A percentile compares a stretch with the other conserved stretches of the same genome.
Conservation (phyloP, 331 rosid genomes). For the Phaseolus coccineus region DNA sequence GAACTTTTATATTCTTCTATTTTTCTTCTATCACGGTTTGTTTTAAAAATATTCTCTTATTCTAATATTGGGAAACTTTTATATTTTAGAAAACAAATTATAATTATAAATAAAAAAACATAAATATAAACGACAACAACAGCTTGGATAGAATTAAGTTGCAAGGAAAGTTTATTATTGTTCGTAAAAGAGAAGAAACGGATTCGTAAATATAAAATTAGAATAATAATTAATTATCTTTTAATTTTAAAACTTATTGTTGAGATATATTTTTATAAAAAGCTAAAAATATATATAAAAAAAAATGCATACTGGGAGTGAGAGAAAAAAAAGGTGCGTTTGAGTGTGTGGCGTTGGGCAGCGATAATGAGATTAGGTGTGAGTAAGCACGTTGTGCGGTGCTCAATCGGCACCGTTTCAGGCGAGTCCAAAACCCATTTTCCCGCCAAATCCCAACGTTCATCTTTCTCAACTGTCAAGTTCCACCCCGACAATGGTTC, state of each 20-base stretch:
- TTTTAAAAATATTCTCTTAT: background rate
- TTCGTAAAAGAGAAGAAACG: background rate
- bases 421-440: conserved; percentile 31
- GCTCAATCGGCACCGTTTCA: conserved; percentile 47
- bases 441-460: conserved; percentile 59
- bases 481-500: conserved; percentile 42
- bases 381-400: conserved; percentile 47
- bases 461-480: conserved; percentile 45
- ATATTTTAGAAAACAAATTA: background rate
- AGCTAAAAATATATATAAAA: no score
- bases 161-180: background rate
- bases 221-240: background rate
- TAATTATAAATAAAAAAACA: background rate
- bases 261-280: no score
- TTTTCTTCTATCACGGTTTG: no score
- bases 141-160: background rate
- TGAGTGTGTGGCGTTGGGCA: conserved; percentile 41
- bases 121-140: no score
- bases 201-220: background rate
- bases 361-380: conserved; percentile 58
- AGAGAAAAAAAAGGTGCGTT: background rate
- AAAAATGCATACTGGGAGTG: no score
- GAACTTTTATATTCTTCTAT: no score
- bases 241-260: background rate
- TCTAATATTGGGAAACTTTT: background rate